These are phyloP conservation scores for Rhytidiadelphus loreus DNA, from an alignment of 225 moss, liverwort and hornwort genomes.

Conservation along the genomic window DNA sequence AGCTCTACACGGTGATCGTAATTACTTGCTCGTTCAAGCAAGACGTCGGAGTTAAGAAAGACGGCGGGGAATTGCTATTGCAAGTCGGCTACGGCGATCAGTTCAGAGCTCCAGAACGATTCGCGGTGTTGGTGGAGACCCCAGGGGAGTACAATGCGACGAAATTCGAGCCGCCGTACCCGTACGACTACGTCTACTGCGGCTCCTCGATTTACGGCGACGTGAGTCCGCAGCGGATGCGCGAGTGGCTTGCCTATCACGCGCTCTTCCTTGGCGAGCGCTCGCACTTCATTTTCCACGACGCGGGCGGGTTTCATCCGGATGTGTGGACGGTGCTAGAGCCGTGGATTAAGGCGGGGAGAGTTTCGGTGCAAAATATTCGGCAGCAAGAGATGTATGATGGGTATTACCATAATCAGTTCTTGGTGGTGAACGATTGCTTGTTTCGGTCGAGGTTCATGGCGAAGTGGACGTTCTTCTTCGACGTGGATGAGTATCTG, in stretches of 20 bases:
- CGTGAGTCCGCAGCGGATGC: slow-evolving; percentile 45
- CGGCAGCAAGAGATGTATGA: slow-evolving; percentile 50
- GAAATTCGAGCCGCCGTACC: slow-evolving; percentile 15
- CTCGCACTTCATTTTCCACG: slow-evolving; percentile 58
- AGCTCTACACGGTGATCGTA: slow-evolving; percentile 48
- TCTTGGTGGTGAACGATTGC: slow-evolving; percentile 52
- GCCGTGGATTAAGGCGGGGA: slow-evolving; percentile 39
- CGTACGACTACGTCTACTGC: slow-evolving; percentile 49
- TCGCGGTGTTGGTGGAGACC: slow-evolving; percentile 10
- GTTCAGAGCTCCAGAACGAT: slow-evolving; percentile 17
- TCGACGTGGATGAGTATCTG: slow-evolving; percentile 58
- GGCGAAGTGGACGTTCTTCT: slow-evolving; percentile 60
- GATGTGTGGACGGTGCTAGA: slow-evolving; percentile 38
- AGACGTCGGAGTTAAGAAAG: slow-evolving; percentile 15
- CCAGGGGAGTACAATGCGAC: slow-evolving; percentile 33
- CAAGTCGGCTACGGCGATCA: slow-evolving; percentile 40
- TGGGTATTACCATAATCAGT: slow-evolving; percentile 51
- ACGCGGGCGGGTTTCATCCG: slow-evolving; percentile 41
- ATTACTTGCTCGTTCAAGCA: slow-evolving; percentile 32
- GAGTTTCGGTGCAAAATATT: slow-evolving; percentile 35
- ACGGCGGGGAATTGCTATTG: slow-evolving; percentile 33
- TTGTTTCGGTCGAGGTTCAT: slow-evolving; percentile 44
- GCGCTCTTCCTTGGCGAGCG: slow-evolving; percentile 22
- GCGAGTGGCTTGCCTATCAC: slow-evolving; percentile 61
- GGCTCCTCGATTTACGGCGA: slow-evolving; percentile 49